phyloP scores from a whole-genome alignment of 2,329 filamentous ascomycete species.

The Sphaerulina musiva region DNA sequence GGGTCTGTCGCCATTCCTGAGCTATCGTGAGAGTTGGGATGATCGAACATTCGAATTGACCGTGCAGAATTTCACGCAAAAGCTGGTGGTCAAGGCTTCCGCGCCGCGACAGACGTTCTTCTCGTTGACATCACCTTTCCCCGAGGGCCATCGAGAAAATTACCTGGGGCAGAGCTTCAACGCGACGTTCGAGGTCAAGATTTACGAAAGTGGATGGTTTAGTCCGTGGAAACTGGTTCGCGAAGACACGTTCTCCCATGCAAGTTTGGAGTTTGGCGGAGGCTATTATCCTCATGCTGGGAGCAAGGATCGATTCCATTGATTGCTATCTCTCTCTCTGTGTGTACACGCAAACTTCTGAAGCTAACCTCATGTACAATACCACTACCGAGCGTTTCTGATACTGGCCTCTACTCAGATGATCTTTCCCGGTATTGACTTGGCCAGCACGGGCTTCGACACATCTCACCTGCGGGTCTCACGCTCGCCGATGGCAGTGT shows the following conservation, averaged over 20 bases:
- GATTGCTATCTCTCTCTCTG: constrained; percentile 6
- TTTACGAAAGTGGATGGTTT: constrained; percentile 38
- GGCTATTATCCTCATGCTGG: constrained; percentile 42
- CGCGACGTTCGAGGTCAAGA: constrained; percentile 39
- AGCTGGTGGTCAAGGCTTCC: constrained; percentile 37
- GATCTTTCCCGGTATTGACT: background rate
- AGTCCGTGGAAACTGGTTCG: constrained; percentile 38
- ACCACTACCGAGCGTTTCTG: constrained; percentile 1
- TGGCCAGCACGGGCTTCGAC: constrained; percentile 5
- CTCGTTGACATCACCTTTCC: constrained; percentile 41
- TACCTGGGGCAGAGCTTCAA: constrained; percentile 44
- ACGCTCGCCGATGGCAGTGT: constrained; percentile 17
- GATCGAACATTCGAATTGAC: constrained; percentile 36
- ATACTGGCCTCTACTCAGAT: background rate
- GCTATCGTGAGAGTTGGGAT: constrained; percentile 38
- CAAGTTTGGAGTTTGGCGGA: constrained; percentile 46
- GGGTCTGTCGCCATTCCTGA: constrained; percentile 40
- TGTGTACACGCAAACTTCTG: background rate
- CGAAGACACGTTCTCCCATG: constrained; percentile 39
- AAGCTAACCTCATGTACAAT: background rate
- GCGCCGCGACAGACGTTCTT: constrained; percentile 43
- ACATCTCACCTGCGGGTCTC: background rate
- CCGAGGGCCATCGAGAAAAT: constrained; percentile 41
- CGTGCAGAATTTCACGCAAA: constrained; percentile 37
- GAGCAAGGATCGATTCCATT: constrained; percentile 34